Conservation (phyloP, 306 rosid genomes). For the Lathyrus sativus region DNA sequence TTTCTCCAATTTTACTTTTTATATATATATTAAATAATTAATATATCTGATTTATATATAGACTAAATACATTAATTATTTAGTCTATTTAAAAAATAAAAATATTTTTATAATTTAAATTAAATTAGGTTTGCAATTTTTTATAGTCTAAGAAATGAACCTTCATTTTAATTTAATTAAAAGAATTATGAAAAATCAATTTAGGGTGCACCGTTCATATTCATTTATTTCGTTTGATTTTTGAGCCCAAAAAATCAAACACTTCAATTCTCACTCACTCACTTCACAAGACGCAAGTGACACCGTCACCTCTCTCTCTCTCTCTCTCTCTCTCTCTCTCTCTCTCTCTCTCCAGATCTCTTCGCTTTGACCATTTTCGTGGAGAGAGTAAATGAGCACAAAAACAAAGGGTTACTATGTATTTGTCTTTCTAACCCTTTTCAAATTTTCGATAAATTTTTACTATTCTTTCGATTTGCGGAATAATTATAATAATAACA, state of each 20-base stretch:
- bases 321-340: slow-evolving; percentile 12
- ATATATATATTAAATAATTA: too few species aligned
- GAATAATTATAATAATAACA: not conserved
- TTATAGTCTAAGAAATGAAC: not conserved
- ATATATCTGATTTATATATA: too few species aligned
- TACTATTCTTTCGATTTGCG: slow-evolving; percentile 1
- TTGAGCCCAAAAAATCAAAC: not conserved
- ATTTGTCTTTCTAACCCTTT: slow-evolving; percentile 9
- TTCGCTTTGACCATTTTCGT: slow-evolving; percentile 9
- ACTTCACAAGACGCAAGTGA: slow-evolving; percentile 32
- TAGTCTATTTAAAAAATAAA: too few species aligned
- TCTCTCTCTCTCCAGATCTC: slow-evolving; percentile 33
- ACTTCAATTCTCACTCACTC: slow-evolving; percentile 10
- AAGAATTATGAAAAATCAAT: not conserved
- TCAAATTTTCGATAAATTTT: not conserved
- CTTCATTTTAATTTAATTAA: too few species aligned
- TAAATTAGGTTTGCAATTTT: too few species aligned
- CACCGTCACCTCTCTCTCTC: not conserved
- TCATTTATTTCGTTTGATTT: slow-evolving; percentile 3
- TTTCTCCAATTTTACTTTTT: too few species aligned
- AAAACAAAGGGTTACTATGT: not conserved
- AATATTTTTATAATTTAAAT: too few species aligned
- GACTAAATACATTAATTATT: too few species aligned
- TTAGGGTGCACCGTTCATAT: not conserved
- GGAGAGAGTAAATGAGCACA: not conserved